Conservation (phyloP, 2,329 filamentous ascomycete genomes). For the Phoma sp. region DNA sequence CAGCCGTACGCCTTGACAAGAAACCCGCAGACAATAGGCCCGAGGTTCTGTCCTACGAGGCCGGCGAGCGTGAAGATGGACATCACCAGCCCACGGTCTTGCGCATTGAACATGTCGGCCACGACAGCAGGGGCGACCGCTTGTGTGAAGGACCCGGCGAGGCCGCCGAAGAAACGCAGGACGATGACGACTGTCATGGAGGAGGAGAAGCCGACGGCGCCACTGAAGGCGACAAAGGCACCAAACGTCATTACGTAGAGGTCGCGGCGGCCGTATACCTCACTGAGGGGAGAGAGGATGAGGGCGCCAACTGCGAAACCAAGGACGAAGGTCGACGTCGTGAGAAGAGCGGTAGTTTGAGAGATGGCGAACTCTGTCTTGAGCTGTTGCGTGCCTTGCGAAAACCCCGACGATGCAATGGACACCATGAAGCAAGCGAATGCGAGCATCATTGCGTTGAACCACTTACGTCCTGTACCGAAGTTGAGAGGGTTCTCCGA, state of each 20-base stretch:
- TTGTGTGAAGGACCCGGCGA: constrained; percentile 38
- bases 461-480: constrained; percentile 48
- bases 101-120: constrained; percentile 63
- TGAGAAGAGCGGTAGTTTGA: constrained; percentile 31
- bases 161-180: constrained; percentile 41
- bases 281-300: constrained; percentile 35
- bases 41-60: constrained; percentile 64
- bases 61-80: constrained; percentile 67
- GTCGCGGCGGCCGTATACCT: constrained; percentile 37
- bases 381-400: constrained; percentile 32
- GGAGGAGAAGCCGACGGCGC: constrained; percentile 33
- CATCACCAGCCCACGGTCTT: constrained; percentile 66
- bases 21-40: constrained; percentile 68
- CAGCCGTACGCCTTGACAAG: constrained; percentile 72
- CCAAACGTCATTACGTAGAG: constrained; percentile 28
- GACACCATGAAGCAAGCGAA: constrained; percentile 42
- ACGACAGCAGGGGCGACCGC: constrained; percentile 38
- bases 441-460: constrained; percentile 35
- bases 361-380: constrained; percentile 34
- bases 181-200: constrained; percentile 33
- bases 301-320: constrained; percentile 39
- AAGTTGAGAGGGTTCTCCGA: constrained; percentile 65
- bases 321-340: constrained; percentile 36
- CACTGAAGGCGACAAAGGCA: constrained; percentile 33
- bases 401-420: constrained; percentile 31